These are phyloP conservation scores for Boletus pseudopeckii DNA, from an alignment of 768 basidiomycete species.

Conservation along the genomic window DNA sequence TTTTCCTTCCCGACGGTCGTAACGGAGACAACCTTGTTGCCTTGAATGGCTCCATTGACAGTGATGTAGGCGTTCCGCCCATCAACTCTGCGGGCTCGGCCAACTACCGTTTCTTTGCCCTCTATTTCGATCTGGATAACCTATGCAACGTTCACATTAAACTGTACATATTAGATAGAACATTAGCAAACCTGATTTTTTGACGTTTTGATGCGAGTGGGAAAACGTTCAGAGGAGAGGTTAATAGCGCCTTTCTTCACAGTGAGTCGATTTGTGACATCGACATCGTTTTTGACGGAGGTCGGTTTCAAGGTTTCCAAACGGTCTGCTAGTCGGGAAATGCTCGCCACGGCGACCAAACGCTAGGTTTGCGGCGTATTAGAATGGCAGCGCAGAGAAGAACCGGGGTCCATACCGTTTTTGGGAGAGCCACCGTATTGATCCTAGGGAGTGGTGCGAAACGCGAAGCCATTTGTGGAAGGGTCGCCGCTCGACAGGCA, in stretches of 20 bases:
- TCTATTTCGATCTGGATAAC: conserved; percentile 18
- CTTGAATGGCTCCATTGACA: conserved; percentile 22
- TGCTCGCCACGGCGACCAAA: conserved; percentile 44
- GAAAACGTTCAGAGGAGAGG: conserved; percentile 40
- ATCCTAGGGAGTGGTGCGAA: conserved; percentile 19
- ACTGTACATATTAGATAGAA: neutral
- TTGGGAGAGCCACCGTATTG: conserved; percentile 26
- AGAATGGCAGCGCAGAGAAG: neutral
- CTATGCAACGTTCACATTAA: conserved; percentile 4
- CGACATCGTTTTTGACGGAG: conserved; percentile 41
- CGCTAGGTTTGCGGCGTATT: conserved; percentile 27
- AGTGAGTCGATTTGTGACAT: conserved; percentile 17
- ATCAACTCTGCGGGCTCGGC: conserved; percentile 22
- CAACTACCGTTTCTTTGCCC: conserved; percentile 3
- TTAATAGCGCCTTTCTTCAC: conserved; percentile 30
- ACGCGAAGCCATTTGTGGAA: conserved; percentile 17
- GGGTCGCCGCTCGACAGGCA: conserved; percentile 35
- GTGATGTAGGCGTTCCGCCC: conserved; percentile 39
- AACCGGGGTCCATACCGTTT: conserved; percentile 24
- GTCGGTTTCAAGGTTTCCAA: conserved; percentile 48
- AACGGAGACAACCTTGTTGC: conserved; percentile 31
- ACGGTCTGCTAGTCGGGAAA: conserved; percentile 43
- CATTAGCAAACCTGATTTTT: conserved; percentile 36
- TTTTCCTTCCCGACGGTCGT: conserved; percentile 51
- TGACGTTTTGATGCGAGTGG: conserved; percentile 40